Percentiles rank a stretch among this genome's conserved stretches.
Evolutionary conservation across 805 yeast species (phyloP).

Genomic region (Saccharomyces paradoxus): DNA sequence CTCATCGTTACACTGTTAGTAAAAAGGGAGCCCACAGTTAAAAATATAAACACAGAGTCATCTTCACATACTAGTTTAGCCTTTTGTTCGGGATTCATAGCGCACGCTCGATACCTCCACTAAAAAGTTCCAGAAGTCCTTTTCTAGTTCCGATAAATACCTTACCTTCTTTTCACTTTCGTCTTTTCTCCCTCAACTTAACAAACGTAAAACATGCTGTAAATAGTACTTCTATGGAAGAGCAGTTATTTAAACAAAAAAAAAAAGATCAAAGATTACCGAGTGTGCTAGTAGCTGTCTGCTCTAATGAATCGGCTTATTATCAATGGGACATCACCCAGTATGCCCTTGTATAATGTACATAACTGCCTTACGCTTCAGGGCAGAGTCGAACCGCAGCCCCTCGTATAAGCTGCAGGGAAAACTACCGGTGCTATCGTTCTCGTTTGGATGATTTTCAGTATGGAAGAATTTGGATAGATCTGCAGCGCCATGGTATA

Average conservation of each 20-base stretch:
- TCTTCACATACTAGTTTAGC: constrained; percentile 28
- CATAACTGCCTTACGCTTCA: not conserved
- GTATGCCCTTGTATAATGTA: not conserved
- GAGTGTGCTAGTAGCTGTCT: not conserved
- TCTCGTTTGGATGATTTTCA: not conserved
- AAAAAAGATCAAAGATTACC: too few relatives aligned
- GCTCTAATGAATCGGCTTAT: not conserved
- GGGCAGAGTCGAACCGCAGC: not conserved
- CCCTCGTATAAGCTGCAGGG: not conserved
- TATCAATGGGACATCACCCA: not conserved
- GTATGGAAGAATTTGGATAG: not conserved
- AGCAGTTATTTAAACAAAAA: not conserved
- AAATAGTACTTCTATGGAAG: not conserved
- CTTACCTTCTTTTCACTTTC: not conserved
- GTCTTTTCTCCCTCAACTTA: not conserved
- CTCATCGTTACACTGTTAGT: constrained; percentile 1
- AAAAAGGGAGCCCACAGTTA: not conserved
- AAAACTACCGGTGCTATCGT: not conserved
- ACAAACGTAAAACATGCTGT: not conserved
- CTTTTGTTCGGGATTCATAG: constrained; percentile 27
- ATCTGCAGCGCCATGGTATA: not conserved
- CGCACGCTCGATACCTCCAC: not conserved
- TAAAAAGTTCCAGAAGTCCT: not conserved
- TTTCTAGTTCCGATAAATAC: not conserved
- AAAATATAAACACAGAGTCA: not conserved